Base-by-base conservation (phyloP, 2,329 filamentous ascomycete genomes). In the Ophiostoma fasciatum region DNA sequence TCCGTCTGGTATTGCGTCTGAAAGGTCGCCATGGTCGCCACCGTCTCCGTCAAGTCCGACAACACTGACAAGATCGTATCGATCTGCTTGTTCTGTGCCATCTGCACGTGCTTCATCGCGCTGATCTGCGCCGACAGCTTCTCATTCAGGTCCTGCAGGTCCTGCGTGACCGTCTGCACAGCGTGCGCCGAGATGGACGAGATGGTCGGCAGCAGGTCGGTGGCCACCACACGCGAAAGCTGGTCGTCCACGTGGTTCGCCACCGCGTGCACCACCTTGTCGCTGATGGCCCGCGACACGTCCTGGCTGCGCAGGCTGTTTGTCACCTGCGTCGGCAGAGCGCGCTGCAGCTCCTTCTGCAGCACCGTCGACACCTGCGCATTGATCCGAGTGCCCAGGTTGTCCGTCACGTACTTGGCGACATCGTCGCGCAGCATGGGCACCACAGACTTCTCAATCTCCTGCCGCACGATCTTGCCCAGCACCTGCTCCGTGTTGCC, bases 381-480 rank as follows among this genome's bases (percentile, higher is more conserved):
- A 45, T 72, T 70, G 37, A 94, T 59, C 42, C 74, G 74, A 44
- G 71, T 66, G 38, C 73, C 68, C 18, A 96, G 64, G 51, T 82
- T 75, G 42, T 80, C 77, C 37, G 78, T 71, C 20, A 94, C 66
- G 5, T 78, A 69, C 42, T 74, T 71, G 30, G 72, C 66, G 12
- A 82, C 74, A 28, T 77, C 65, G 35, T 76, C 68, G 28, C 75
- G 70, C 38, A 96, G 62, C 22, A 76, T 66, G 10, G 90, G 88
- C 35, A 94, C 63, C 30, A 94, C 73, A 12, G 75, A 68, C 37
- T 75, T 68, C 42, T 82, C 71, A 45, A 94, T 82, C 53, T 81
- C 80, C 32, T 75, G 68, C 31, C 74, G 71, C 34, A 94, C 77
- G 46, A 93, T 82, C 42, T 74, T 76, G 42, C 75, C 67, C 26